A percentile compares a stretch with the other conserved stretches of the same genome.
phyloP scores from a whole-genome alignment of 2,329 filamentous ascomycete species.

The Apiospora rasikravindrae region DNA sequence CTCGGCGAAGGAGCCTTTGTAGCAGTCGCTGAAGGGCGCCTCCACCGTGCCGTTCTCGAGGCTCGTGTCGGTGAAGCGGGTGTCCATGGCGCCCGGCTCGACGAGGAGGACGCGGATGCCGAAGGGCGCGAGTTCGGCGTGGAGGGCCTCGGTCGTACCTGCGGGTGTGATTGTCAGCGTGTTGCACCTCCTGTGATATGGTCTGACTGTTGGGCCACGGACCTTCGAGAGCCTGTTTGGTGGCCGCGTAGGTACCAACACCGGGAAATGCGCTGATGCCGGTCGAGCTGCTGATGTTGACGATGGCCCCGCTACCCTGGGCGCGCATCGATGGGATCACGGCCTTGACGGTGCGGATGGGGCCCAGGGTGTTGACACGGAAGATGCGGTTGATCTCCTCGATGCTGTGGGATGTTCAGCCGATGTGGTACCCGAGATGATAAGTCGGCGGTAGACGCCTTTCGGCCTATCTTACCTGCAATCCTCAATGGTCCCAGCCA shows the following conservation, averaged over 20 bases:
- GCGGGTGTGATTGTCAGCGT: neutral
- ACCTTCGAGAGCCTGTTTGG: slow-evolving; percentile 35
- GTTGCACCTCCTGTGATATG: neutral
- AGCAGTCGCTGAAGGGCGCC: slow-evolving; percentile 27
- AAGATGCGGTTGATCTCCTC: slow-evolving; percentile 31
- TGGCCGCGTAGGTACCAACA: slow-evolving; percentile 32
- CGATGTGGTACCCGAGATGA: slow-evolving; percentile 20
- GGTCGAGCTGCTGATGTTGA: slow-evolving; percentile 34
- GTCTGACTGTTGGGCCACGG: neutral
- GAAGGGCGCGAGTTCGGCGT: slow-evolving; percentile 31
- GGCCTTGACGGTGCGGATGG: slow-evolving; percentile 32
- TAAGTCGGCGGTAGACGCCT: neutral
- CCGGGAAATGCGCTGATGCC: slow-evolving; percentile 25
- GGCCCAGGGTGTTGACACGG: slow-evolving; percentile 33
- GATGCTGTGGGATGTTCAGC: slow-evolving; percentile 24
- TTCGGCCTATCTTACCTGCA: slow-evolving; percentile 25
- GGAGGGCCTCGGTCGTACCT: slow-evolving; percentile 33
- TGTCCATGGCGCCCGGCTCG: slow-evolving; percentile 30
- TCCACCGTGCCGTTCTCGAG: slow-evolving; percentile 24
- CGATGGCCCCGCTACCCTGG: slow-evolving; percentile 34
- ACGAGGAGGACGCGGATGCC: slow-evolving; percentile 33
- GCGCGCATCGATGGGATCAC: slow-evolving; percentile 35
- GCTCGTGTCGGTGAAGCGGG: slow-evolving; percentile 27
- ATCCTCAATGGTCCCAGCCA: slow-evolving; percentile 32
- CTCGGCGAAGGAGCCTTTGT: slow-evolving; percentile 28